Evolutionary conservation across 805 yeast genomes (phyloP).

Genomic region (Barnettozyma salicaria): DNA sequence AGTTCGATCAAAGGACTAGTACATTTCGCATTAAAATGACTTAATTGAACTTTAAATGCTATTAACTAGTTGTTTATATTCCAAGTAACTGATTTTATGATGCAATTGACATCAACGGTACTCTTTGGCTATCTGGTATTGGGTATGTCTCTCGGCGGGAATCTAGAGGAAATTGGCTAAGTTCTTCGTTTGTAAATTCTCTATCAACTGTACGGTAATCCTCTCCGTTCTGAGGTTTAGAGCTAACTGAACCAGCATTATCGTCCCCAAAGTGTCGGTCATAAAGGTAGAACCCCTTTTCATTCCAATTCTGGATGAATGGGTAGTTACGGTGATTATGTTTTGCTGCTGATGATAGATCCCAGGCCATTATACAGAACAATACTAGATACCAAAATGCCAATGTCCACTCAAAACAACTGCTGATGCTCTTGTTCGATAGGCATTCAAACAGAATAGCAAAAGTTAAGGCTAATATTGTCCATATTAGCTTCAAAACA

Average conservation of each 20-base stretch:
- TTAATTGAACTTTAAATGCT: too few species aligned
- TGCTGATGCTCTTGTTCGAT: constrained; percentile 27
- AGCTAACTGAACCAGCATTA: not conserved
- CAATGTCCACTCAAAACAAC: constrained; percentile 72
- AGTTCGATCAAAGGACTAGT: too few species aligned
- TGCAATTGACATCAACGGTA: too few species aligned
- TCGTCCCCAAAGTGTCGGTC: constrained; percentile 18
- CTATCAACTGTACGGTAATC: constrained; percentile 6
- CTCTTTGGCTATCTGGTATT: constrained; percentile 23
- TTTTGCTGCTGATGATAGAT: constrained; percentile 59
- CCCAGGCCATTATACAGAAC: constrained; percentile 57
- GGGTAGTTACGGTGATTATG: constrained; percentile 22
- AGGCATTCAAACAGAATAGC: constrained; percentile 63
- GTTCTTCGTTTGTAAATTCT: constrained; percentile 22
- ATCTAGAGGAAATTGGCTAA: constrained; percentile 20
- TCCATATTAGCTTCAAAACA: constrained; percentile 57
- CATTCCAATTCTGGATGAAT: constrained; percentile 22
- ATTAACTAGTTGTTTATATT: too few species aligned
- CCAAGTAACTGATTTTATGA: too few species aligned
- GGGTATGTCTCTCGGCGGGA: constrained; percentile 18
- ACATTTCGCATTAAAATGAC: too few species aligned
- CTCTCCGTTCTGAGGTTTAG: not conserved
- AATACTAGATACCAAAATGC: constrained; percentile 81
- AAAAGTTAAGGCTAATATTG: constrained; percentile 54
- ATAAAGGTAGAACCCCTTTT: constrained; percentile 22